Conservation (phyloP, 2,329 filamentous ascomycete genomes). For the Nemania sp. region DNA sequence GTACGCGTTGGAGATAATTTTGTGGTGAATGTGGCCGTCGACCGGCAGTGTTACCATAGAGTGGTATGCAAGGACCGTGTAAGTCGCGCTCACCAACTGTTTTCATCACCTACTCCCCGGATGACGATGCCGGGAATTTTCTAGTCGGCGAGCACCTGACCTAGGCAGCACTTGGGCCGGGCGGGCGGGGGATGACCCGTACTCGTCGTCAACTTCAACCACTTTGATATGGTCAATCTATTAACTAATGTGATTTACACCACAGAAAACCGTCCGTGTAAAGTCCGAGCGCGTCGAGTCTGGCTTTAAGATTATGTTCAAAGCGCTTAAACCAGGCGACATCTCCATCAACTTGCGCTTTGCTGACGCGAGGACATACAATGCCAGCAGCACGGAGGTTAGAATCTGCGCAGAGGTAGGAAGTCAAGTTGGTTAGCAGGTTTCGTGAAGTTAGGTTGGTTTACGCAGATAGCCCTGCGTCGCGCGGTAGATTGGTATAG, state of each 20-base stretch:
- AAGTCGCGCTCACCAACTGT: background rate
- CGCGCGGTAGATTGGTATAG: background rate
- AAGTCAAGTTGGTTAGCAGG: background rate
- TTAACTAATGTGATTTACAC: background rate
- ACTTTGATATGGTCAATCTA: background rate
- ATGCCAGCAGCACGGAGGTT: background rate
- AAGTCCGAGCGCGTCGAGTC: background rate
- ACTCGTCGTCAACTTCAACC: background rate
- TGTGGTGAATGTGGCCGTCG: background rate
- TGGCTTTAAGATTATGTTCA: background rate
- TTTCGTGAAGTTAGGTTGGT: background rate
- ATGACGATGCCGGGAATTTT: background rate
- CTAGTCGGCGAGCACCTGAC: too few relatives aligned
- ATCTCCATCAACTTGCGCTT: background rate
- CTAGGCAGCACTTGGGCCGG: too few relatives aligned
- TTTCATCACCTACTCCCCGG: background rate
- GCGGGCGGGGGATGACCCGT: too few relatives aligned
- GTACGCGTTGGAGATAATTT: background rate
- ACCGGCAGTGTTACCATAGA: background rate
- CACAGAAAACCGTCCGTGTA: background rate
- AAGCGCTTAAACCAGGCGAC: background rate
- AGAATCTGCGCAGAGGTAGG: background rate
- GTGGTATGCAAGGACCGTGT: background rate
- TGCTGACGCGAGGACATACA: background rate
- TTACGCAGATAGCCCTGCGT: background rate